Evolutionary conservation across 1,284 basidiomycete genomes (phyloP).

Genomic region (Ceratobasidium sp.): DNA sequence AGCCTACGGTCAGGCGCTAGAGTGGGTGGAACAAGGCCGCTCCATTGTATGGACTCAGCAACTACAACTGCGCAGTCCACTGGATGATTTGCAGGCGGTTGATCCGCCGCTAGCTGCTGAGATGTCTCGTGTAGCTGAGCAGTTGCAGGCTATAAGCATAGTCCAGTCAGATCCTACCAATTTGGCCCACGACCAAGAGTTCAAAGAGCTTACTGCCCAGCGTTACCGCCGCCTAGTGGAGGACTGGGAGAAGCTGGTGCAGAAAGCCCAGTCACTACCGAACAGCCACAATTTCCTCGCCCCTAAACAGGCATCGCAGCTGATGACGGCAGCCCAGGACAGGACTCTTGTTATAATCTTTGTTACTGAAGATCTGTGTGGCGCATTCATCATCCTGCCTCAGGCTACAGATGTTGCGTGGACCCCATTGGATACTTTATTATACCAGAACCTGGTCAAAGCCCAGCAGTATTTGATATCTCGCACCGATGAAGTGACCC

Average conservation of each 20-base stretch:
- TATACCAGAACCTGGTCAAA: too few relatives aligned
- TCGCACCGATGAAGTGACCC: too few relatives aligned
- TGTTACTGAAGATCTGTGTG: conserved; percentile 38
- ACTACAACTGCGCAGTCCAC: conserved; percentile 3
- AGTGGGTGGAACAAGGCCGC: conserved; percentile 21
- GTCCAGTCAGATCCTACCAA: background rate
- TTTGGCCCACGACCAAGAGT: background rate
- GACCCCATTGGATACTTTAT: background rate
- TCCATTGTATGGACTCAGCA: conserved; percentile 23
- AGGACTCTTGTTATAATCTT: conserved; percentile 48
- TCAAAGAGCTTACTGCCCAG: conserved; percentile 18
- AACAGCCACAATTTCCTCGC: conserved; percentile 27
- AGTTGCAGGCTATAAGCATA: background rate
- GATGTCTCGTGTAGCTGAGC: background rate
- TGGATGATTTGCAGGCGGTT: background rate
- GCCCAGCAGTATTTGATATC: too few relatives aligned
- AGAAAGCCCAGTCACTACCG: conserved; percentile 31
- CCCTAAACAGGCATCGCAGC: background rate
- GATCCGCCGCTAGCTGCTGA: background rate
- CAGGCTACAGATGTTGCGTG: background rate
- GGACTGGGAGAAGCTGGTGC: conserved; percentile 49
- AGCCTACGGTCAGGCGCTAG: background rate
- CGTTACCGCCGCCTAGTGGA: conserved; percentile 47
- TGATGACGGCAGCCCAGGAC: conserved; percentile 26
- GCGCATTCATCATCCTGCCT: conserved; percentile 42